phyloP scores from a whole-genome alignment of 2,329 filamentous ascomycete species.

The Plenodomus tracheiphilus region DNA sequence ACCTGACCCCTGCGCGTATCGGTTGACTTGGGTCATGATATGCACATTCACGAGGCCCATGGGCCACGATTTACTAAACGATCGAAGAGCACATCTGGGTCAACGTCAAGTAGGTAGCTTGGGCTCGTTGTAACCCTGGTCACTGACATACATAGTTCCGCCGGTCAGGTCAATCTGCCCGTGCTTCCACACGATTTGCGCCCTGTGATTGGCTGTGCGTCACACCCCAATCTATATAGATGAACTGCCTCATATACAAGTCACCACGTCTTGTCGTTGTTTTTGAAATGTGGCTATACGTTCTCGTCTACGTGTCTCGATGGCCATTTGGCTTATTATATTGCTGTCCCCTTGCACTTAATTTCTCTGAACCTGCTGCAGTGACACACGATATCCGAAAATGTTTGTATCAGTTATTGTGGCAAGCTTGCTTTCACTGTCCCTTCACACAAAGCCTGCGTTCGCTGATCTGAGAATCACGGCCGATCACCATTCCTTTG shows the following conservation, averaged over 20 bases:
- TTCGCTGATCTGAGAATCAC: slow-evolving; percentile 32
- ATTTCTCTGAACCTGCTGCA: slow-evolving; percentile 8
- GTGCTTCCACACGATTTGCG: not conserved
- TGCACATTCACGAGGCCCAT: not conserved
- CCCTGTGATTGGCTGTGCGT: slow-evolving; percentile 29
- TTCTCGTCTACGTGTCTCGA: slow-evolving; percentile 40
- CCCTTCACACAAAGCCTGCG: slow-evolving; percentile 13
- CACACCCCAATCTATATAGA: slow-evolving; percentile 38
- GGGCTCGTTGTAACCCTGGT: not conserved
- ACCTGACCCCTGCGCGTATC: no score
- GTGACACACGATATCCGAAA: slow-evolving; percentile 8
- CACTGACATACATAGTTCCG: slow-evolving; percentile 6
- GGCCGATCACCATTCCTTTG: slow-evolving; percentile 37
- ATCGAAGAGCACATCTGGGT: not conserved
- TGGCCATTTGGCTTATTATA: slow-evolving; percentile 26
- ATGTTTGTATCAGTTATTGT: slow-evolving; percentile 31
- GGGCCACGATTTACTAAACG: not conserved
- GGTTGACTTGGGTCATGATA: no score
- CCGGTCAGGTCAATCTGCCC: slow-evolving; percentile 7
- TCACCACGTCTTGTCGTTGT: slow-evolving; percentile 24
- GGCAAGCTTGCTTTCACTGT: slow-evolving; percentile 19
- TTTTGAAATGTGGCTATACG: slow-evolving; percentile 32
- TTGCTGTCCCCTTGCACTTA: slow-evolving; percentile 10
- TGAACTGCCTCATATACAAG: slow-evolving; percentile 36
- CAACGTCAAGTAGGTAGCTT: not conserved